Evolutionary conservation across 2,329 filamentous ascomycete genomes (phyloP).

Genomic region (Trichophyton benhamiae): DNA sequence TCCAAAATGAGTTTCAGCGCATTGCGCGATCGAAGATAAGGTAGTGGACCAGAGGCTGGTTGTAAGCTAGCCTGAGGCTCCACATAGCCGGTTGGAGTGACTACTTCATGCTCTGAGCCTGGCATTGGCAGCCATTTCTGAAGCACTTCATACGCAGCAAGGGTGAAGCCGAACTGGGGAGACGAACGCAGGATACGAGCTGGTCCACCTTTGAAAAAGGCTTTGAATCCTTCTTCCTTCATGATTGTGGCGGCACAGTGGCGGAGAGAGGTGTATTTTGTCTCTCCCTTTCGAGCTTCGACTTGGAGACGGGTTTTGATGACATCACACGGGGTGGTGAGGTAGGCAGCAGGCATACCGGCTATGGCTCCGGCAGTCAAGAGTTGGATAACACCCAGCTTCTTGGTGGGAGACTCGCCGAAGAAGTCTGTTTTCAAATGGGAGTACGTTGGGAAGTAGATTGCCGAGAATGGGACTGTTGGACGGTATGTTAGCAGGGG

Average conservation of each 20-base stretch:
- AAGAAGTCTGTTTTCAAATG: constrained; percentile 92
- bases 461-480: constrained; percentile 82
- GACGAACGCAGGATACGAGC: constrained; percentile 90
- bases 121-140: constrained; percentile 72
- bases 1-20: constrained; percentile 93
- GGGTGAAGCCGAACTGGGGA: constrained; percentile 94
- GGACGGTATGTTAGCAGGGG: constrained; percentile 9
- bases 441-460: constrained; percentile 95
- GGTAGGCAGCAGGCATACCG: constrained; percentile 81
- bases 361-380: constrained; percentile 89
- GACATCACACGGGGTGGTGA: constrained; percentile 94
- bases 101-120: constrained; percentile 43
- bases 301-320: constrained; percentile 99
- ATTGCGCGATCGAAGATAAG: constrained; percentile 66
- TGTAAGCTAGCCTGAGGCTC: constrained; percentile 53
- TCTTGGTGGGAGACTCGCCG: constrained; percentile 75
- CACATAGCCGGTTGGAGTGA: constrained; percentile 46
- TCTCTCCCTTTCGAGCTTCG: constrained; percentile 90
- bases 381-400: constrained; percentile 79
- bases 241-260: constrained; percentile 75
- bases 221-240: constrained; percentile 83
- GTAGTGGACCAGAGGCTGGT: constrained; percentile 51
- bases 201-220: constrained; percentile 97
- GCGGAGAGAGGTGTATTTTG: constrained; percentile 70
- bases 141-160: constrained; percentile 87